A percentile compares a stretch with the other conserved stretches of the same genome.
Evolutionary conservation across 108 stramenopile species (phyloP).

Genomic region (Pseudonitzschia multiseries): DNA sequence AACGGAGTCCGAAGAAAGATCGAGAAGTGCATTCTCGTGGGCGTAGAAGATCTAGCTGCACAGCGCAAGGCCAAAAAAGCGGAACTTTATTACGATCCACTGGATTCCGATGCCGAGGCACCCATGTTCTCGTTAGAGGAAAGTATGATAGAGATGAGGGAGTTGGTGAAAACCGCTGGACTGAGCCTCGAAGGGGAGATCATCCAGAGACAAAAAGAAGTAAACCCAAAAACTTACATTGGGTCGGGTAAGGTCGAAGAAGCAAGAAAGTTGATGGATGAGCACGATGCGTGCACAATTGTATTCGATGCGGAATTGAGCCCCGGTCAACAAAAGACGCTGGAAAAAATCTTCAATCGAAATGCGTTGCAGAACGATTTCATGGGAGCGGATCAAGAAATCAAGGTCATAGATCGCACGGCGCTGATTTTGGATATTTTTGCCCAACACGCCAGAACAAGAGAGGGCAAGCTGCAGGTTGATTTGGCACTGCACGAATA

Average conservation of each 20-base stretch:
- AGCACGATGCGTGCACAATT: constrained; percentile 65
- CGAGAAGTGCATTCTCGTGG: constrained; percentile 77
- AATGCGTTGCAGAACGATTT: constrained; percentile 80
- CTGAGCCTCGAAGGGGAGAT: constrained; percentile 75
- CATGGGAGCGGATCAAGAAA: constrained; percentile 51
- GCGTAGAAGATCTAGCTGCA: constrained; percentile 69
- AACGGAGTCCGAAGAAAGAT: constrained; percentile 48
- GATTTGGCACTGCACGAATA: constrained; percentile 93
- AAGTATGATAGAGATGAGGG: constrained; percentile 91
- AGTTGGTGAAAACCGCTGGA: constrained; percentile 91
- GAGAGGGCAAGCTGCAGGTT: constrained; percentile 94
- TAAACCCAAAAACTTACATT: constrained; percentile 92
- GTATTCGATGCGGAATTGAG: constrained; percentile 95
- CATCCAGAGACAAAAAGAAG: constrained; percentile 85
- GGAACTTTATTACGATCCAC: constrained; percentile 25
- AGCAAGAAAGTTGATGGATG: constrained; percentile 57
- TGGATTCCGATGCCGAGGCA: constrained; percentile 22
- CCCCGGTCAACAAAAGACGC: constrained; percentile 90
- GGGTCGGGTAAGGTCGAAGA: constrained; percentile 82
- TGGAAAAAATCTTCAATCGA: constrained; percentile 81
- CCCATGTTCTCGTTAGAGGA: constrained; percentile 84
- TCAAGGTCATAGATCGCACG: constrained; percentile 94
- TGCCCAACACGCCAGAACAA: constrained; percentile 92
- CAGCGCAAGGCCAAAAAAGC: constrained; percentile 41
- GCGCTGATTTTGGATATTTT: constrained; percentile 96